A percentile compares a stretch with the other conserved stretches of the same genome.
Conservation (phyloP, 345 rosid species). For the Eucalyptus sp. region DNA sequence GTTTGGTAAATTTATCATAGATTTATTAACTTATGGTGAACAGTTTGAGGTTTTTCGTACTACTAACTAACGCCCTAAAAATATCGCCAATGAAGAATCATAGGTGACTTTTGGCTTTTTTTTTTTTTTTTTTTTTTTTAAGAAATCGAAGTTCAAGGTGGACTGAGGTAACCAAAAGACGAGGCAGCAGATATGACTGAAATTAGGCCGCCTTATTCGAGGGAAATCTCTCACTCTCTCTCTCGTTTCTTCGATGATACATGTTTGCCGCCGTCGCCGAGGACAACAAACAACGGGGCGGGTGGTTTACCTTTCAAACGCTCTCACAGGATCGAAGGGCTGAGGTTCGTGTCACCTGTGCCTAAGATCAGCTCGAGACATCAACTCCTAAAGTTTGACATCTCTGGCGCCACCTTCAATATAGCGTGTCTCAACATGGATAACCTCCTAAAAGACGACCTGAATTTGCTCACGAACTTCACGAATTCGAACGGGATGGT, state of each 20-base stretch:
- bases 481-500: no score
- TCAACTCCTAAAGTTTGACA: not conserved
- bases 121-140: no score
- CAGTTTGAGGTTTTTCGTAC: rapidly evolving
- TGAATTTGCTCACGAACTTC: no score
- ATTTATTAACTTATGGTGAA: no score
- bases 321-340: not conserved
- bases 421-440: not conserved
- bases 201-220: not conserved
- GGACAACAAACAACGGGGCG: not conserved
- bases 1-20: no score
- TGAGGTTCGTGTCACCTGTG: not conserved
- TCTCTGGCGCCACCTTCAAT: not conserved
- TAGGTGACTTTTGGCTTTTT: no score
- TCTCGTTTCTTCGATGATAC: not conserved
- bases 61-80: no score
- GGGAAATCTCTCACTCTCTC: not conserved
- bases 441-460: not conserved
- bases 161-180: no score
- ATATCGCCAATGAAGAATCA: rapidly evolving
- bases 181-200: no score
- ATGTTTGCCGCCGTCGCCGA: not conserved
- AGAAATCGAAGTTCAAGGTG: not conserved
- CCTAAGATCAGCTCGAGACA: not conserved
- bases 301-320: not conserved